Conservation (phyloP, 2,329 filamentous ascomycete genomes). For the Beauveria scarabaeidicola region DNA sequence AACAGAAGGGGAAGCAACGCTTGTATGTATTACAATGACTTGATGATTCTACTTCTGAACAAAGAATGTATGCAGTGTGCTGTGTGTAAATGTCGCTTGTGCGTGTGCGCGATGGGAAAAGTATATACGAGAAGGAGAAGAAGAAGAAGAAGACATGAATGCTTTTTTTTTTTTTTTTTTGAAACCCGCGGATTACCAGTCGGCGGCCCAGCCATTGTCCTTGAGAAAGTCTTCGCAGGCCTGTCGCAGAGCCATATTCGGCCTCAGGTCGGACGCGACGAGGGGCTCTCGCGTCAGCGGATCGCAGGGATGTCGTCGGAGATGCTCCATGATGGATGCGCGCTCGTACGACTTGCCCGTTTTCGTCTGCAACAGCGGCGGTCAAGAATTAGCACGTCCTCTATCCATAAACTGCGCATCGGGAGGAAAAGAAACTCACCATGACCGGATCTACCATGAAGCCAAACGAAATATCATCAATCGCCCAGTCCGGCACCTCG, state of each 20-base stretch:
- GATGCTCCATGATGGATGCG: slow-evolving; percentile 74
- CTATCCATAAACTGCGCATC: neutral
- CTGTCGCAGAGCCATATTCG: slow-evolving; percentile 72
- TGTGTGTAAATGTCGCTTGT: neutral
- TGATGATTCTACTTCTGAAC: neutral
- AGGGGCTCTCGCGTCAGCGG: slow-evolving; percentile 77
- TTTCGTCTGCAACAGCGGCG: slow-evolving; percentile 43
- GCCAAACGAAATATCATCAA: slow-evolving; percentile 68
- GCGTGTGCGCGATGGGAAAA: neutral
- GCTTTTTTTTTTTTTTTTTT: neutral
- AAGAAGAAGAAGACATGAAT: neutral
- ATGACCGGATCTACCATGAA: slow-evolving; percentile 65
- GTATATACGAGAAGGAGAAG: neutral
- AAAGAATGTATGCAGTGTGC: neutral
- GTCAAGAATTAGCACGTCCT: neutral
- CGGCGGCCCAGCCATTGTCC: slow-evolving; percentile 84
- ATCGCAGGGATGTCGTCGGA: slow-evolving; percentile 67
- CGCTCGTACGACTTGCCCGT: slow-evolving; percentile 89
- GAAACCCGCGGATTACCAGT: slow-evolving; percentile 53
- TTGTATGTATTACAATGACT: neutral
- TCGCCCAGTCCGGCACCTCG: slow-evolving; percentile 64
- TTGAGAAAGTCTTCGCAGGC: slow-evolving; percentile 81
- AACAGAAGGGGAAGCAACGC: neutral
- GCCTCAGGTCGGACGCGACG: slow-evolving; percentile 58
- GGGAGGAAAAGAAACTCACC: neutral